A percentile compares a stretch with the other conserved stretches of the same genome.
Conservation (phyloP, 371 early-diverging fungal genomes). For the Actinomortierella wolfii region DNA sequence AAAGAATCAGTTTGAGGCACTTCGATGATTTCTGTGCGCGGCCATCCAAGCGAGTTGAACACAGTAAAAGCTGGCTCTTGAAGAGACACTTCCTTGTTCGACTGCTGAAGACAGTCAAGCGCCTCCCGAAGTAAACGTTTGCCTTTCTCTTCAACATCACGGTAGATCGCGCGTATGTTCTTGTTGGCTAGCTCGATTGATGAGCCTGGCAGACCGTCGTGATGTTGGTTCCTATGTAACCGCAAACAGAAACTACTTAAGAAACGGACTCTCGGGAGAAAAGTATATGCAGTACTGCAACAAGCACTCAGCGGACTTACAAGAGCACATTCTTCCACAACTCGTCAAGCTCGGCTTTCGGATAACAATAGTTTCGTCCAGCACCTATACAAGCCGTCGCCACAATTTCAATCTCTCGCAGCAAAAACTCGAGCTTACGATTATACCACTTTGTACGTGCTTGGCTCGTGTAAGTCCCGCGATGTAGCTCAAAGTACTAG, state of each 20-base stretch:
- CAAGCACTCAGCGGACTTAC: too few species aligned
- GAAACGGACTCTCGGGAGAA: too few species aligned
- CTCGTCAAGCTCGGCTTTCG: conserved; percentile 70
- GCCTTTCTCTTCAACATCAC: conserved; percentile 49
- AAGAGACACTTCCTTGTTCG: conserved; percentile 3
- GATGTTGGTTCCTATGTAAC: conserved; percentile 83
- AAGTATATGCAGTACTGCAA: too few species aligned
- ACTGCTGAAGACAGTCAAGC: conserved; percentile 30
- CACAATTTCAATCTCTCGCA: conserved; percentile 85
- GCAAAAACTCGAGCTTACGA: conserved; percentile 81
- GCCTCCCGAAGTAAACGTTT: conserved; percentile 45
- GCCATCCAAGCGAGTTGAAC: conserved; percentile 87
- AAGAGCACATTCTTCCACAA: conserved; percentile 93
- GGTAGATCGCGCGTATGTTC: conserved; percentile 67
- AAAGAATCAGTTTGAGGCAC: conserved; percentile 50
- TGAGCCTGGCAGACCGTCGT: conserved; percentile 95
- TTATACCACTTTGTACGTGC: conserved; percentile 85
- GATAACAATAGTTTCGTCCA: conserved; percentile 60
- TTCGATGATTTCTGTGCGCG: conserved; percentile 69
- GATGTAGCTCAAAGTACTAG: conserved; percentile 92
- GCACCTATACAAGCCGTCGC: conserved; percentile 43
- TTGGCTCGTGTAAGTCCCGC: conserved; percentile 97
- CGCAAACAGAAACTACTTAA: background rate
- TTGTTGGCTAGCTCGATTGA: conserved; percentile 88
- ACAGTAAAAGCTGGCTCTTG: conserved; percentile 52